Conservation (phyloP, 108 stramenopile species). For the Epithemia pelagica region DNA sequence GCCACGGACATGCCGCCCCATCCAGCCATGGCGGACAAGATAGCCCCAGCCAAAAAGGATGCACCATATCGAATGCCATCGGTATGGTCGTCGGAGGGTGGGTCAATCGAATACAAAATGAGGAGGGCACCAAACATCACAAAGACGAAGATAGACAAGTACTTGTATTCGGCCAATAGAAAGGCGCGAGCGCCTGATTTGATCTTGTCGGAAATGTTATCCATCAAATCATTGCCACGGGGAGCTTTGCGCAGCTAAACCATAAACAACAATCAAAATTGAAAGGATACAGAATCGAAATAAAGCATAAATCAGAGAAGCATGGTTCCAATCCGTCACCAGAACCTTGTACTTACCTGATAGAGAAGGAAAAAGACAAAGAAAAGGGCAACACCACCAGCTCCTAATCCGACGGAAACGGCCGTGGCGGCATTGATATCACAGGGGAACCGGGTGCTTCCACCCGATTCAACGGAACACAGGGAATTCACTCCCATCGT, state of each 20-base stretch:
- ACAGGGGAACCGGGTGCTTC: conserved; percentile 33
- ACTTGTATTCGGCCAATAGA: conserved; percentile 88
- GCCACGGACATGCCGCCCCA: conserved; percentile 88
- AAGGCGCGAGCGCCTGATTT: conserved; percentile 86
- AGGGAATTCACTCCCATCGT: not conserved
- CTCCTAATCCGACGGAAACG: conserved; percentile 39
- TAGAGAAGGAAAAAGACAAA: conserved; percentile 40
- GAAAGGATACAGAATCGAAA: not conserved
- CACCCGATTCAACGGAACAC: conserved; percentile 2
- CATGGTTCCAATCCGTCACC: not conserved
- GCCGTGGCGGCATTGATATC: conserved; percentile 31
- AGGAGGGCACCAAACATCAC: conserved; percentile 43
- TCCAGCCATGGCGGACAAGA: conserved; percentile 69
- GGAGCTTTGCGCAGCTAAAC: conserved; percentile 38
- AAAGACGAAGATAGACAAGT: conserved; percentile 71
- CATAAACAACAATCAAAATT: conserved; percentile 8
- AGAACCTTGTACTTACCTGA: conserved; percentile 48
- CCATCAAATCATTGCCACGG: conserved; percentile 60
- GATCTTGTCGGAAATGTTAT: conserved; percentile 73
- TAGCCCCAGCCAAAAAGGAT: conserved; percentile 84
- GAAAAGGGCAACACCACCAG: conserved; percentile 35
- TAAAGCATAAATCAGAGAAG: not conserved
- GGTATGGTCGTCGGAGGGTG: conserved; percentile 26
- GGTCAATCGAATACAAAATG: conserved; percentile 49
- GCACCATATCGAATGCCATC: conserved; percentile 77